Percentiles rank a stretch among this genome's conserved stretches.
These are phyloP conservation scores for Acanthamoeba rhysodes DNA, from an alignment of 208 protist genomes.

Conservation along the genomic window DNA sequence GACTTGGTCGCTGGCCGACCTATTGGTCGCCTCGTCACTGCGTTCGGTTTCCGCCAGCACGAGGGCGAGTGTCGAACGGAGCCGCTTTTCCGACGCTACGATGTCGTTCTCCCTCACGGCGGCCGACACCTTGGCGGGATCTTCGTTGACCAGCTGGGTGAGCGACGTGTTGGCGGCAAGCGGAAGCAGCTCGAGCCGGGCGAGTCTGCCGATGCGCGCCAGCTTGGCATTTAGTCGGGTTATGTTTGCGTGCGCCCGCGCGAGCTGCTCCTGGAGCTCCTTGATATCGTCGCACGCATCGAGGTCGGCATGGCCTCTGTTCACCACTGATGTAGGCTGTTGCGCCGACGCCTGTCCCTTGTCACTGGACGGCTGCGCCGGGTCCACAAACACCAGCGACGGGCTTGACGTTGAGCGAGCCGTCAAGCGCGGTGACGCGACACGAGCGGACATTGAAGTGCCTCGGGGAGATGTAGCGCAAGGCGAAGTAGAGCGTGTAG, in stretches of 20 bases:
- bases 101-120: conserved; percentile 7
- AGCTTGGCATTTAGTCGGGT: background rate
- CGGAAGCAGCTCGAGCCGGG: conserved; percentile 13
- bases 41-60: conserved; percentile 5
- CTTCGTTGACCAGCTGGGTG: background rate
- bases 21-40: background rate
- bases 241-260: background rate
- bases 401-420: conserved; percentile 1
- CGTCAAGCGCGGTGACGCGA: background rate
- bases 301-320: background rate
- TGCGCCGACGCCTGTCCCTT: background rate
- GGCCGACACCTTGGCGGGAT: background rate
- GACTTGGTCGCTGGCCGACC: too few relatives aligned
- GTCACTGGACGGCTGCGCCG: background rate
- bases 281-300: background rate
- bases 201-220: conserved; percentile 19
- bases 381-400: background rate
- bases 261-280: background rate
- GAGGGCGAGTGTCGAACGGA: background rate
- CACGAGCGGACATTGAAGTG: background rate
- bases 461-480: background rate
- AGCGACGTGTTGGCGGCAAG: background rate
- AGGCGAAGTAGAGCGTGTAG: background rate
- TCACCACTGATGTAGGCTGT: background rate
- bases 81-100: conserved; percentile 10